A percentile compares a stretch with the other conserved stretches of the same genome.
Evolutionary conservation across 2,329 filamentous ascomycete genomes (phyloP).

Genomic region (Penicillium sp.): DNA sequence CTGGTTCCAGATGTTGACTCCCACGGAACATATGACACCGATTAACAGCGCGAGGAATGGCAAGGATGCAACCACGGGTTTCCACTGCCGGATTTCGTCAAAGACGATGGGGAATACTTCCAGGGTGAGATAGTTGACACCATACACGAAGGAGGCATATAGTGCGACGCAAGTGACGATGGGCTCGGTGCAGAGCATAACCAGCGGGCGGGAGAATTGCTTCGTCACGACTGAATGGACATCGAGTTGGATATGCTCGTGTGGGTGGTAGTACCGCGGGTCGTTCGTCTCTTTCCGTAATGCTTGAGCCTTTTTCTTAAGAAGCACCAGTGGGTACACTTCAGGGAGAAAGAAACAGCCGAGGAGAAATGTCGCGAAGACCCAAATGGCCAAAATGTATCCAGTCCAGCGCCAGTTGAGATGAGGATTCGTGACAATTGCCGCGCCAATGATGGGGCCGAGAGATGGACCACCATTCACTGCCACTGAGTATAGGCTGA

Average conservation of each 20-base stretch:
- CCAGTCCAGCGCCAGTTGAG: conserved; percentile 48
- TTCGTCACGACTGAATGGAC: conserved; percentile 41
- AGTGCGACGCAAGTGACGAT: conserved; percentile 46
- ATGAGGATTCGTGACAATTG: conserved; percentile 30
- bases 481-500: conserved; percentile 40
- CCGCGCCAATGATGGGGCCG: conserved; percentile 43
- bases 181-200: conserved; percentile 47
- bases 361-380: conserved; percentile 26
- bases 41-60: conserved; percentile 46
- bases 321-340: conserved; percentile 38
- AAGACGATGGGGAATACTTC: conserved; percentile 50
- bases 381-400: conserved; percentile 44
- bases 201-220: conserved; percentile 40
- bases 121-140: conserved; percentile 46
- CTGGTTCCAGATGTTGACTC: conserved; percentile 43
- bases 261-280: conserved; percentile 42
- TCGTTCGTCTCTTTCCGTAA: conserved; percentile 40
- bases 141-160: conserved; percentile 47
- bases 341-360: conserved; percentile 37
- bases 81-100: conserved; percentile 38
- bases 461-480: conserved; percentile 42
- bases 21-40: conserved; percentile 40
- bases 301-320: conserved; percentile 38
- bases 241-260: conserved; percentile 43
- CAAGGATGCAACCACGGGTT: conserved; percentile 36